A percentile compares a stretch with the other conserved stretches of the same genome.
phyloP scores from a whole-genome alignment of 257 asterid species.

The Ligustrum vulgare region DNA sequence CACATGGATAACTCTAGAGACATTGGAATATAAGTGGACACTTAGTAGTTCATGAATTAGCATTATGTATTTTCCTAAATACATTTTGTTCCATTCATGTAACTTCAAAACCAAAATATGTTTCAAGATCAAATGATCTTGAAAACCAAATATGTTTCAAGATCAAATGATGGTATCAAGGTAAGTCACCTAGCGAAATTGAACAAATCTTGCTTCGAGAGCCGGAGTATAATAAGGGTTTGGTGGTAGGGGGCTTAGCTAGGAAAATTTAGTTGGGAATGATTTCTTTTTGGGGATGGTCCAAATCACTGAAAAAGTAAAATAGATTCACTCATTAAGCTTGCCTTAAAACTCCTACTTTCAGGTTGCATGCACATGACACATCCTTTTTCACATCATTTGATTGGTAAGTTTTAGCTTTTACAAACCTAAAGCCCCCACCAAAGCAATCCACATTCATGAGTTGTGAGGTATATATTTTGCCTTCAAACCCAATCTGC shows the following conservation, averaged over 20 bases:
- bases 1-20: too few species aligned
- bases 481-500: constrained; percentile 1
- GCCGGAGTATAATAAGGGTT: too few species aligned
- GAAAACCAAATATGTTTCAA: too few species aligned
- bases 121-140: too few species aligned
- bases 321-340: constrained; percentile 26
- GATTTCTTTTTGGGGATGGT: constrained; percentile 21
- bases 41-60: too few species aligned
- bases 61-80: too few species aligned
- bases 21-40: too few species aligned
- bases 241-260: neutral
- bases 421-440: constrained; percentile 31
- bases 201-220: neutral
- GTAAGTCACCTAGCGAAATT: neutral
- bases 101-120: too few species aligned
- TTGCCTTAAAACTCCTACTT: constrained; percentile 26
- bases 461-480: constrained; percentile 31
- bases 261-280: neutral
- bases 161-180: too few species aligned
- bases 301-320: constrained; percentile 11
- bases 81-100: too few species aligned
- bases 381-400: constrained; percentile 30
- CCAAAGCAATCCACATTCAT: constrained; percentile 30
- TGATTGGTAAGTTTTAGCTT: constrained; percentile 23
- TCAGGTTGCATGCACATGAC: constrained; percentile 37